These are phyloP conservation scores for Aspergillus fischeri DNA, from an alignment of 2,329 filamentous ascomycete species.

Conservation along the genomic window DNA sequence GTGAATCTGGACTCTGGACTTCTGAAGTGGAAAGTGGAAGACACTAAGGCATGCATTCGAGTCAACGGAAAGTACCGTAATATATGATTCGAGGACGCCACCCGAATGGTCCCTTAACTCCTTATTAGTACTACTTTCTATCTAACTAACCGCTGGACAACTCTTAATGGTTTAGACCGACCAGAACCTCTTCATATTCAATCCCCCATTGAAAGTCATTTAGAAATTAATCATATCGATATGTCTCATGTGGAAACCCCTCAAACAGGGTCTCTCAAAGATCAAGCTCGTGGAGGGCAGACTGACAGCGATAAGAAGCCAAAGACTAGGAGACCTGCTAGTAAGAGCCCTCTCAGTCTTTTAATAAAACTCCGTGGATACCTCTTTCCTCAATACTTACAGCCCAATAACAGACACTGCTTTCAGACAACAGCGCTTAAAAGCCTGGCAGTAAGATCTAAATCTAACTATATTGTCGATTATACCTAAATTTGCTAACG, in stretches of 20 bases:
- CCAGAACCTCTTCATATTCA: background rate
- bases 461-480: slow-evolving; percentile 1
- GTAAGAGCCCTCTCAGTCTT: slow-evolving; percentile 46
- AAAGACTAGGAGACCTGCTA: slow-evolving; percentile 88
- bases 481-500: slow-evolving; percentile 8
- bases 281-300: slow-evolving; percentile 39
- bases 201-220: background rate
- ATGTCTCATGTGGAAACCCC: slow-evolving; percentile 44
- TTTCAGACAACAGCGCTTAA: slow-evolving; percentile 92
- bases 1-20: background rate
- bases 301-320: slow-evolving; percentile 63
- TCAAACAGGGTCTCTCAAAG: slow-evolving; percentile 41
- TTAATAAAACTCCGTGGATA: slow-evolving; percentile 2
- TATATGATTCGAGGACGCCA: background rate
- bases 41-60: background rate
- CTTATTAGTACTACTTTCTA: background rate
- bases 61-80: background rate
- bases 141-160: background rate
- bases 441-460: slow-evolving; percentile 88
- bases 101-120: background rate
- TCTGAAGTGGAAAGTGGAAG: background rate
- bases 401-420: slow-evolving; percentile 68
- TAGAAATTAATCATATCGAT: background rate
- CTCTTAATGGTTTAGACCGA: background rate
- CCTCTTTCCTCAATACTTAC: slow-evolving; percentile 13